These are phyloP conservation scores for Aspergillus japonicus DNA, from an alignment of 2,329 filamentous ascomycete species.

Conservation along the genomic window DNA sequence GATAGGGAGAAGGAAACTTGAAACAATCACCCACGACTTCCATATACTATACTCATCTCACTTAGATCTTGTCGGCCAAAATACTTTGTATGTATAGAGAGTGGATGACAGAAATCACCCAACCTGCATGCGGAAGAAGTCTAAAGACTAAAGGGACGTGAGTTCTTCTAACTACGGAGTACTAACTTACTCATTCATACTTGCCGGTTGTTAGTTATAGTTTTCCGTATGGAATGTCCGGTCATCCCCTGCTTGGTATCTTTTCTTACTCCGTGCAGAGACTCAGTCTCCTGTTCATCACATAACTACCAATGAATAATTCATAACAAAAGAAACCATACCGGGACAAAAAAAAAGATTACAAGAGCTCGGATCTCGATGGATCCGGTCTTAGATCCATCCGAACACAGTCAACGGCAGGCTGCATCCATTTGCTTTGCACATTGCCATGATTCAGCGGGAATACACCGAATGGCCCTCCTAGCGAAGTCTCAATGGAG, in stretches of 20 bases:
- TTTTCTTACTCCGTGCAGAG: background rate
- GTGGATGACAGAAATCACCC: too few species aligned
- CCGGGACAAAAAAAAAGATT: background rate
- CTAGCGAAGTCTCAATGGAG: background rate
- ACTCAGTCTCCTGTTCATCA: background rate
- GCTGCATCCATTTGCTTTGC: constrained; percentile 8
- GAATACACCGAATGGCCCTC: constrained; percentile 4
- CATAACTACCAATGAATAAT: background rate
- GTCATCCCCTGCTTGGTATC: background rate
- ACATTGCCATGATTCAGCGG: background rate
- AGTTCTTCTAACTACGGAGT: too few species aligned
- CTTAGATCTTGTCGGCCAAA: background rate
- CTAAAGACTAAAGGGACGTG: too few species aligned
- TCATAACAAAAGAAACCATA: constrained; percentile 1
- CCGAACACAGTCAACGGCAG: constrained; percentile 9
- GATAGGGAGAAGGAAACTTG: background rate
- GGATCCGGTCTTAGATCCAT: constrained; percentile 2
- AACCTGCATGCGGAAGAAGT: too few species aligned
- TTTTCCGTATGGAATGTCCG: background rate
- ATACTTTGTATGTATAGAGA: background rate
- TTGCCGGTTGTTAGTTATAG: background rate
- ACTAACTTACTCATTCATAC: too few species aligned
- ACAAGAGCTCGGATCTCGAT: background rate
- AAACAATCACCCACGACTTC: too few species aligned
- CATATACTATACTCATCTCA: too few species aligned